Evolutionary conservation across 768 basidiomycete genomes (phyloP), one percentile per base, ranked within the genome.

Genomic region (Roridomyces roridus): DNA sequence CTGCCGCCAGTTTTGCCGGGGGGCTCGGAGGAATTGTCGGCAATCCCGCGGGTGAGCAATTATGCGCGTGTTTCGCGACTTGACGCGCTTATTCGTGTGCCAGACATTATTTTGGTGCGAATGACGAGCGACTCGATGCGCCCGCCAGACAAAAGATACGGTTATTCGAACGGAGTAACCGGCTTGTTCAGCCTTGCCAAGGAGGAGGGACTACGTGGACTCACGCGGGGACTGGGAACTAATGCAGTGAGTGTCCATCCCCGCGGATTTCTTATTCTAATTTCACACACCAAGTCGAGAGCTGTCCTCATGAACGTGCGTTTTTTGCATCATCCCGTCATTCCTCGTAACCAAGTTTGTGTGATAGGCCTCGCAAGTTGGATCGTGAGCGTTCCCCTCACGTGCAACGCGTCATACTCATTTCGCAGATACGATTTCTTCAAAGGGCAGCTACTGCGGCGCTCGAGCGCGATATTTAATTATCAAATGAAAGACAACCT

Each of bases 111-210:
- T 7, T 75, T 93, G 39, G 87, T 92, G 14, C 79, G 94, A 50
- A 96, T 96, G 94, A 93, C 92, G 23, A 94, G 90, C 63, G 94
- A 96, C 70, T 81, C 84, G 7, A 78, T 88, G 25, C 85, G 90
- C 62, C 86, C 89, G 17, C 84, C 86, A 23, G 87, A 89, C 56
- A 81, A 87, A 63, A 80, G 86, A 51, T 92, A 90, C 66, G 82
- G 85, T 42, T 96, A 96, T 70, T 77, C 81, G 20, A 92, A 95
- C 69, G 92, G 85, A n/a, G 60, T 94, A 17, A 78, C 80, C 44
- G 94, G 94, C 8, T 73, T 96, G n/a, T 60, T 82, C 7, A 77
- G 68, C 59, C 79, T 96, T 42, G 73, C 89, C 10, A 81, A 76
- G 60, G 81, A 82, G 46, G 94, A 95, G 67, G 92, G 93, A 17